These are phyloP conservation scores for Calonectria fujianensis DNA, from an alignment of 2,329 filamentous ascomycete species.

Conservation along the genomic window DNA sequence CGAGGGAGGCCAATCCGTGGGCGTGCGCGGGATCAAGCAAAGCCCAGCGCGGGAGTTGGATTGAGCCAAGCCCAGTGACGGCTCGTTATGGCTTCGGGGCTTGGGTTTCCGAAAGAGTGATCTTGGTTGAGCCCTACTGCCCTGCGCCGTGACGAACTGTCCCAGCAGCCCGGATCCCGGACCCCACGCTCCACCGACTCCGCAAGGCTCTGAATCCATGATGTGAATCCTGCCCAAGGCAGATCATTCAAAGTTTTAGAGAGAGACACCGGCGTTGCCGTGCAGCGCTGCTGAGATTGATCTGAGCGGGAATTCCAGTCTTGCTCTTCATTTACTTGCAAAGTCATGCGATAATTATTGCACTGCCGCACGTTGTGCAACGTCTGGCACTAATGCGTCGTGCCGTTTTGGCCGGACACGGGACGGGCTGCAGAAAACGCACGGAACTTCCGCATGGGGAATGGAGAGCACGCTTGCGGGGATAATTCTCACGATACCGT, in stretches of 20 bases:
- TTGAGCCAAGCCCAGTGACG: background rate
- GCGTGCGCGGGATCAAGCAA: background rate
- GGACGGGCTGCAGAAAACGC: background rate
- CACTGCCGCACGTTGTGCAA: background rate
- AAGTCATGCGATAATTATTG: background rate
- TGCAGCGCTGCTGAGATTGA: background rate
- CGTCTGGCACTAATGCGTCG: too few relatives aligned
- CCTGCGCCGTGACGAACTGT: background rate
- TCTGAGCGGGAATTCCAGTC: background rate
- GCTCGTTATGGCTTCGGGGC: background rate
- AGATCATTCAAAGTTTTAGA: background rate
- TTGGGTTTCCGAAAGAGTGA: background rate
- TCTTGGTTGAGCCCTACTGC: conserved; percentile 7
- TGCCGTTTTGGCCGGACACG: background rate
- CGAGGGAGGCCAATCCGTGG: background rate
- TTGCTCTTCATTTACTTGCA: background rate
- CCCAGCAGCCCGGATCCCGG: conserved; percentile 2
- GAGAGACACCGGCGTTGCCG: background rate
- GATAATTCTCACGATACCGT: background rate
- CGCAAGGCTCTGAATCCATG: conserved; percentile 15
- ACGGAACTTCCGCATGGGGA: background rate
- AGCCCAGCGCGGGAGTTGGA: background rate
- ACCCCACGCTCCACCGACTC: conserved; percentile 8
- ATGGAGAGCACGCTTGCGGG: conserved; percentile 2
- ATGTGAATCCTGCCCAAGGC: conserved; percentile 3